Evolutionary conservation across 148 eudicot genomes (phyloP).

Genomic region (Chenopodium formosanum): DNA sequence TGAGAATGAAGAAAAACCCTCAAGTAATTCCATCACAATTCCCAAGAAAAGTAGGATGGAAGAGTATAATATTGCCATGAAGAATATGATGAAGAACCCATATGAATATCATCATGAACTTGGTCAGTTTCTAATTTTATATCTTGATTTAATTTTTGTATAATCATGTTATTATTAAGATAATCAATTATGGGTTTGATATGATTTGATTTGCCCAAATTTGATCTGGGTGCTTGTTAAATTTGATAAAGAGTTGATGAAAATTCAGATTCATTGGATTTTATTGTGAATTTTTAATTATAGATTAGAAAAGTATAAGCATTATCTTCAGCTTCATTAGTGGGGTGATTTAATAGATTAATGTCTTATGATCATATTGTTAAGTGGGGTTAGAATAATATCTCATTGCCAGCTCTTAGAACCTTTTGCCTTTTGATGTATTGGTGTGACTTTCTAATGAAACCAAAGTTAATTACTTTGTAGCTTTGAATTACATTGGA

Average conservation of each 20-base stretch:
- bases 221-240: conserved; percentile 18
- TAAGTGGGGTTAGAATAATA: background rate
- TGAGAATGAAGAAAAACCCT: conserved; percentile 37
- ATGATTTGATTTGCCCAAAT: too few relatives aligned
- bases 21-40: conserved; percentile 24
- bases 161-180: background rate
- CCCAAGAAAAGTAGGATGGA: conserved; percentile 49
- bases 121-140: conserved; percentile 44
- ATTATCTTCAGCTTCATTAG: background rate
- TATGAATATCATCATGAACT: conserved; percentile 97
- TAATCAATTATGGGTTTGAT: conserved; percentile 1
- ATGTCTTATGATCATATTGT: background rate
- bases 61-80: conserved; percentile 83
- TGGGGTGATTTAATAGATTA: background rate
- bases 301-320: background rate
- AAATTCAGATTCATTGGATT: background rate
- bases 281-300: too few relatives aligned
- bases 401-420: background rate
- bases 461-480: background rate
- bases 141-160: background rate
- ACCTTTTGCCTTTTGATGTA: background rate
- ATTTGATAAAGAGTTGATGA: background rate
- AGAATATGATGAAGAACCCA: conserved; percentile 86
- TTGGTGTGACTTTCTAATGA: background rate
- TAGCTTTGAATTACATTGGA: background rate